phyloP scores from a whole-genome alignment of 768 basidiomycete species.

The Tulasnella sp. region DNA sequence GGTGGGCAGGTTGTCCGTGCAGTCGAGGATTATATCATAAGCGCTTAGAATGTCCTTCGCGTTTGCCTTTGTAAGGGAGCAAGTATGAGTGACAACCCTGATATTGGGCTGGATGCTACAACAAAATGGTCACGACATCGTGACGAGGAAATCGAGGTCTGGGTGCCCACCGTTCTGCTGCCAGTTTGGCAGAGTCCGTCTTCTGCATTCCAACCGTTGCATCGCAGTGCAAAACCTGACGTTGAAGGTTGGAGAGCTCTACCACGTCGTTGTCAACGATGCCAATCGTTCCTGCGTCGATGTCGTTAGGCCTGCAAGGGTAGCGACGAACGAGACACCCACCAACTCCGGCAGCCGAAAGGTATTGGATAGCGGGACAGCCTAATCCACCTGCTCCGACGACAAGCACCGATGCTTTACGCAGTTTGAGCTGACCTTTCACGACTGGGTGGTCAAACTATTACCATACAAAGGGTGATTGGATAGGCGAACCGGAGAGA shows the following conservation, averaged over 20 bases:
- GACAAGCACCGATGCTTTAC: conserved; percentile 62
- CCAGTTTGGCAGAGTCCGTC: conserved; percentile 63
- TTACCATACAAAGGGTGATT: neutral
- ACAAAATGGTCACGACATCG: neutral
- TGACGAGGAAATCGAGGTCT: neutral
- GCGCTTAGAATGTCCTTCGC: conserved; percentile 46
- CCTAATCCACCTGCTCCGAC: conserved; percentile 94
- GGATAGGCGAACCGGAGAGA: conserved; percentile 45
- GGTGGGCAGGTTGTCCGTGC: conserved; percentile 86
- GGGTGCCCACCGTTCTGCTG: conserved; percentile 47
- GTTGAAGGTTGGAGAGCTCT: conserved; percentile 78
- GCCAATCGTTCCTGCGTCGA: conserved; percentile 53
- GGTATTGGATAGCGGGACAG: conserved; percentile 89
- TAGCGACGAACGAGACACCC: conserved; percentile 22
- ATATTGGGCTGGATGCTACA: conserved; percentile 69
- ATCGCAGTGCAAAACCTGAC: conserved; percentile 82
- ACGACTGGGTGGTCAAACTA: neutral
- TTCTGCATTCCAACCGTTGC: conserved; percentile 62
- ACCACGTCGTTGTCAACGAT: conserved; percentile 85
- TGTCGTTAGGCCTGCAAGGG: neutral
- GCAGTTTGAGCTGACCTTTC: conserved; percentile 73
- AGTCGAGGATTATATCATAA: conserved; percentile 78
- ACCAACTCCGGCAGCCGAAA: conserved; percentile 89
- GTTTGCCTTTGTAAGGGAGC: conserved; percentile 47
- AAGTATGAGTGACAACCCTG: conserved; percentile 41